Evolutionary conservation across 371 early-diverging fungal genomes (phyloP), one percentile per base, ranked within the genome.

Genomic region (Apophysomyces trapeziformis): DNA sequence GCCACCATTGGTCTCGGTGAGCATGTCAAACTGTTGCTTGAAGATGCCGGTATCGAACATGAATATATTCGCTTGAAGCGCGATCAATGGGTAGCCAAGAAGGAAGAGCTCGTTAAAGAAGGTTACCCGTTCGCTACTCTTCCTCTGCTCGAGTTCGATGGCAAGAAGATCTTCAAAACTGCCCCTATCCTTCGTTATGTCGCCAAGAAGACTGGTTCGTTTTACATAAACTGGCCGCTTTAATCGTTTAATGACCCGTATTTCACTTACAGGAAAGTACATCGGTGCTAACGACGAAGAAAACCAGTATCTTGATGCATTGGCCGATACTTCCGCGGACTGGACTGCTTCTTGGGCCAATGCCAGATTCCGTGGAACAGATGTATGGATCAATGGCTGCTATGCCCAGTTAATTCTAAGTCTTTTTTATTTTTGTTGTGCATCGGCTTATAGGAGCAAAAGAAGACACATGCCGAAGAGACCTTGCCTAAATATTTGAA

Each of bases 1-100:
- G 54, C 4, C 32, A 65, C 56, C 6, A 36, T 58, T 14, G 77
- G 72, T 14, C 67, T 70, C 58, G 77, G 74, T 60, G 77, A 74
- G 35, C 13, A 46, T 12, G 11, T 74, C 9, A 69, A 70, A 12
- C 57, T 74, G 12, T 43, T 77, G 14, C 65, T 77, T 16, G 61
- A 72, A 54, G 77, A 77, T 38, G 68, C 74, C 18, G 72, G 70
- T 12, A 56, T 68, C 36, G 45, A 67, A 0, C 66, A 72, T 21
- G 70, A 74, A 21, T 77, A 74, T 46, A 44, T 65, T 5, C 61
- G 68, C 37, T 18, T 54, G 6, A 50, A 38, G 11, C 13, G n/a
- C 18, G 67, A 65, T 32, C 58, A 69, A n/a, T 74, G 72, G 66
- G 2, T 36, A 18, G 63, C 37, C 5, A 18, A 56, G 7, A 77